Base-by-base conservation (phyloP, 2,329 filamentous ascomycete species). In the Fusarium sp. region DNA sequence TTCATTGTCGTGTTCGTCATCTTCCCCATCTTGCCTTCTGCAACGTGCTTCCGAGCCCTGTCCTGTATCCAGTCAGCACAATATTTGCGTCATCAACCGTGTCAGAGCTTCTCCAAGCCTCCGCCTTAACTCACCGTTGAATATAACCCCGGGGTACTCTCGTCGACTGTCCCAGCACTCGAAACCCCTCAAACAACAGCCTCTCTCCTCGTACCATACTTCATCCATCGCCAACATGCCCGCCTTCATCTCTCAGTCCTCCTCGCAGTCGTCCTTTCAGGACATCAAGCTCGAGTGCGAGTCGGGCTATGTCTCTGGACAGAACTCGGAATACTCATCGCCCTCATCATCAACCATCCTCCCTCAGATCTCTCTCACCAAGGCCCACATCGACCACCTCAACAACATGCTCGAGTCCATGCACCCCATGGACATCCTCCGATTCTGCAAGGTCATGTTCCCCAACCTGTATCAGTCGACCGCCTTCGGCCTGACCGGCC, bases 391-490 rank as follows among this genome's bases (percentile, higher is more conserved):
- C 77, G 92, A 94, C 79, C 96, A 96, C 84, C 89, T 99, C 82
- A 99, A 99, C 88, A 85, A 91, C 74, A 94, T 97, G 84, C 87
- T 99, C 77, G 93, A 96, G 83, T 90, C 92, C 80, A 93, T 98
- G 83, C 91, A 95, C 81, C 94, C 96, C 71, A 88, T 96, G 89
- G 96, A 98, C 75, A 93, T 98, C 78, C 90, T 99, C 70, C 93
- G 92, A 85, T 98, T 97, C 93, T 94, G 93, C 88, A 93, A 96
- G 81, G 92, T 93, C 78, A 93, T 96, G 78, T 93, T 99, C 79
- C 96, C 96, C 79, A 93, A 93, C 81, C 90, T 98, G 52, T 98
- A 91, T 85, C 94, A 96, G 84, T 94, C 93, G 50, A 96, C 94
- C 14, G 93, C 94, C 65, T 96, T 96, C 80, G 93, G 93, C 62